Percentiles rank a stretch among this genome's conserved stretches.
phyloP scores from a whole-genome alignment of 352 stramenopile genomes.

The Pythium pyrilobum region DNA sequence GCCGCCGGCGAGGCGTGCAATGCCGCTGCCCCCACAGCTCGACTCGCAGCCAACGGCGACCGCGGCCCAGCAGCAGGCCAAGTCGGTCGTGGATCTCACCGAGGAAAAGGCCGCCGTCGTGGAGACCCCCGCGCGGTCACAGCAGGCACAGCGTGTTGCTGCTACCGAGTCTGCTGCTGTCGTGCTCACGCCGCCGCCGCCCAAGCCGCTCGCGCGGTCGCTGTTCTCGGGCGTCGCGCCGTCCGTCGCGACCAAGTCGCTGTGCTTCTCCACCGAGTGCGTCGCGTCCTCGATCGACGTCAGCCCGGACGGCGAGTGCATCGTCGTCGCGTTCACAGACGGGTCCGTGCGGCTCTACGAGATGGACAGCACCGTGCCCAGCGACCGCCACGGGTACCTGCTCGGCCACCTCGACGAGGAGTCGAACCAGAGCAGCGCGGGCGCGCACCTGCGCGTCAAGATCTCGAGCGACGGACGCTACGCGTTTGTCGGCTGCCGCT shows the following conservation, averaged over 20 bases:
- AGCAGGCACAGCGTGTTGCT: neutral
- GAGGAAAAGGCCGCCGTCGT: slow-evolving; percentile 9
- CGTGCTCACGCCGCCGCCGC: slow-evolving; percentile 12
- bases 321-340: slow-evolving; percentile 79
- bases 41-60: neutral
- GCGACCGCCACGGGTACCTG: slow-evolving; percentile 74
- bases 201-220: slow-evolving; percentile 41
- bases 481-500: slow-evolving; percentile 77
- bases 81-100: slow-evolving; percentile 12
- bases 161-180: no score
- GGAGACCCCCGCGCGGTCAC: neutral
- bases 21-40: slow-evolving; percentile 1
- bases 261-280: slow-evolving; percentile 77
- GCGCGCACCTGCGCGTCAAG: slow-evolving; percentile 65
- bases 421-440: slow-evolving; percentile 40
- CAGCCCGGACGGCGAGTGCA: slow-evolving; percentile 69
- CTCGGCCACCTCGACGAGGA: slow-evolving; percentile 79
- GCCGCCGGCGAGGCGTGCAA: slow-evolving; percentile 2
- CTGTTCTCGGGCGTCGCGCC: slow-evolving; percentile 36
- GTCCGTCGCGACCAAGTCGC: slow-evolving; percentile 52
- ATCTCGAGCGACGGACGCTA: slow-evolving; percentile 72
- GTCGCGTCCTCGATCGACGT: slow-evolving; percentile 73
- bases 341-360: slow-evolving; percentile 76
- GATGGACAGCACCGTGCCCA: slow-evolving; percentile 80
- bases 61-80: neutral